phyloP scores from a whole-genome alignment of 2,329 filamentous ascomycete species.

The Pseudogymnoascus sp. region DNA sequence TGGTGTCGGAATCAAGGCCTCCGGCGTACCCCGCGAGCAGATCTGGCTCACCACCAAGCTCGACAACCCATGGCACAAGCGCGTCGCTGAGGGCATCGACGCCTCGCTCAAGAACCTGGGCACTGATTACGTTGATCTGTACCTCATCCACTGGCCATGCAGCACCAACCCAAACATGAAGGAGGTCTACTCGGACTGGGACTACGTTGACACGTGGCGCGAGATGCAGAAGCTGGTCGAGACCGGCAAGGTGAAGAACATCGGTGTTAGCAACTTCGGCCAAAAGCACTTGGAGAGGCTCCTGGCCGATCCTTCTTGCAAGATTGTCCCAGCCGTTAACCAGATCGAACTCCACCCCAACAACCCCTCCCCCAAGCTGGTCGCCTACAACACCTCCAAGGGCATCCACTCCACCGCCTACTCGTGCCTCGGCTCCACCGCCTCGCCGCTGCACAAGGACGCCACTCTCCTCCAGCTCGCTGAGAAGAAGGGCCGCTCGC shows the following conservation, averaged over 20 bases:
- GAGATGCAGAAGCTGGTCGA: constrained; percentile 62
- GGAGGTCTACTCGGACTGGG: constrained; percentile 69
- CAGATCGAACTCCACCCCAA: constrained; percentile 77
- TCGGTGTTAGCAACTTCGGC: constrained; percentile 80
- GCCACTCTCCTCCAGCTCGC: constrained; percentile 54
- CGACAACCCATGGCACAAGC: constrained; percentile 70
- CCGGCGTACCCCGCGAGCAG: constrained; percentile 55
- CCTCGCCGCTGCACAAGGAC: constrained; percentile 64
- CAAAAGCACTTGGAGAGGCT: constrained; percentile 74
- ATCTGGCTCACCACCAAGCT: constrained; percentile 76
- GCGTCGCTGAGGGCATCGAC: constrained; percentile 53
- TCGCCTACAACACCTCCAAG: constrained; percentile 63
- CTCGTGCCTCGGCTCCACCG: constrained; percentile 63
- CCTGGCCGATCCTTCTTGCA: constrained; percentile 55
- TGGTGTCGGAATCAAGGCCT: constrained; percentile 54
- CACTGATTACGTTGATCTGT: constrained; percentile 60
- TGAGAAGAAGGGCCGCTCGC: constrained; percentile 56
- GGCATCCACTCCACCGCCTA: constrained; percentile 69
- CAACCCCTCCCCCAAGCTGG: constrained; percentile 71
- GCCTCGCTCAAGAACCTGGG: constrained; percentile 52
- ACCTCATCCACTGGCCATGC: constrained; percentile 66
- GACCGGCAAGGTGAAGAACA: constrained; percentile 67
- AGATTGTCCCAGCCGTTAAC: constrained; percentile 62
- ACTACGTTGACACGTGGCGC: constrained; percentile 71
- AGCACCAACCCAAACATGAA: constrained; percentile 52